Evolutionary conservation across 345 rosid species (phyloP), one percentile per base, ranked within the genome.

Genomic region (Kandelia obovata): DNA sequence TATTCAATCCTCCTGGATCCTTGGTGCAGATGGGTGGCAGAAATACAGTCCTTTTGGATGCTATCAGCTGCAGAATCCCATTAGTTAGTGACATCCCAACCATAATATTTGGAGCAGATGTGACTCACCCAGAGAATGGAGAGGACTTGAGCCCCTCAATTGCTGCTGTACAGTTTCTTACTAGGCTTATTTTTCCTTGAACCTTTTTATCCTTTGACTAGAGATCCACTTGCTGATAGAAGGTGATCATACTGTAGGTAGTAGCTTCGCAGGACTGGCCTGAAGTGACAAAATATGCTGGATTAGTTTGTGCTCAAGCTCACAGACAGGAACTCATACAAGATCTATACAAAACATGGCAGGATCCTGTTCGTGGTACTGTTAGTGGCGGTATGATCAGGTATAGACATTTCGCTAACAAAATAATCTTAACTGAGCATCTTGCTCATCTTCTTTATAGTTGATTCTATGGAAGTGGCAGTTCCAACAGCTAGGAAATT

Each of bases 241-340:
- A 65, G 19, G 34, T 58, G 69, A 34, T 73, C 69, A 27, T 49
- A 53, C 39, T 82, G 61, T 75, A 95, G 99, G 99, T 95, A 47
- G 99, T 95, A 67, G 99, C 99, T 71, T 95, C 99, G 51, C 99
- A 95, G 75, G 99, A 95, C 78, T 95, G 99, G 99, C 99, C 99
- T 56, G 99, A 95, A 84, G 99, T 95, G 61, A 95, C 99, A 34
- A 95, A 95, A 73, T 95, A 95, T 66, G 99, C 98, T 0, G 99
- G 99, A 69, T 76, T 95, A 32, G 99, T 95, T 62, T 95, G 99
- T 80, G 98, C 99, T 78, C 99, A 95, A 84, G 97, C 99, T 86
- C 99, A 92, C 75, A 79, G 99, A 56, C 98, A 95, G 77, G 99
- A 95, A 81, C 98, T 95, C 67, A 95, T 95, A 68, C 99, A 95